A percentile compares a stretch with the other conserved stretches of the same genome.
These are phyloP conservation scores for Linnemannia schmuckeri DNA, from an alignment of 192 early-diverging fungal species.

Conservation along the genomic window DNA sequence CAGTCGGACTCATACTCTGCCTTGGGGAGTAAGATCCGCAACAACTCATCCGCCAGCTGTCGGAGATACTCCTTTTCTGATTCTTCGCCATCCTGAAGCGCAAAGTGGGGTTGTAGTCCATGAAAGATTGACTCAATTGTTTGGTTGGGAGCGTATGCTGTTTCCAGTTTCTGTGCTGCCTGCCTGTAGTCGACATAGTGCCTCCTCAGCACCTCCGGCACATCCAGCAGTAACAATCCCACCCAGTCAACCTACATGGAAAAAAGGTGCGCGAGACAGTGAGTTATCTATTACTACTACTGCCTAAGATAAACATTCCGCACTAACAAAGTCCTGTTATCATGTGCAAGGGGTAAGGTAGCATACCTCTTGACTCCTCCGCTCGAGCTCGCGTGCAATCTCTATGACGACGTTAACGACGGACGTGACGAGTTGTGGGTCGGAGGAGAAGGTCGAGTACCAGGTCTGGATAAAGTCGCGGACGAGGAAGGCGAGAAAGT, in stretches of 20 bases:
- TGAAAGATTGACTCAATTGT: constrained; percentile 59
- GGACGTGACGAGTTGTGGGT: constrained; percentile 56
- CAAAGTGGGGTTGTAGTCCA: constrained; percentile 68
- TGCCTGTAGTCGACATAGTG: constrained; percentile 65
- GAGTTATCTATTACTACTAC: background rate
- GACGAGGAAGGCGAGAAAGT: constrained; percentile 62
- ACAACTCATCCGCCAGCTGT: constrained; percentile 57
- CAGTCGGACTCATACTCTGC: constrained; percentile 61
- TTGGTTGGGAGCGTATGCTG: constrained; percentile 59
- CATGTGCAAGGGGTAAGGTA: background rate
- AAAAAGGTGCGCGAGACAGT: background rate
- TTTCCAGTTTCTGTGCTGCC: constrained; percentile 50
- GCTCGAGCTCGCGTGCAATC: constrained; percentile 57
- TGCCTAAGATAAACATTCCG: background rate
- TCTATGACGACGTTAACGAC: constrained; percentile 53
- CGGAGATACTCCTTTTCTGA: constrained; percentile 63
- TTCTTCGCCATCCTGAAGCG: constrained; percentile 47
- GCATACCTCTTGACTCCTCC: constrained; percentile 57
- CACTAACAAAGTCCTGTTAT: background rate
- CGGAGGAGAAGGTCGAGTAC: constrained; percentile 62
- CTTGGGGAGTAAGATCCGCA: constrained; percentile 48
- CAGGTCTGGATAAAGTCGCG: constrained; percentile 67
- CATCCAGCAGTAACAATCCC: constrained; percentile 56
- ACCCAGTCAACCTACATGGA: constrained; percentile 61
- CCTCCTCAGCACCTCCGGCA: constrained; percentile 60